Conservation (phyloP, 306 rosid species). For the Ochetophila trinervis region DNA sequence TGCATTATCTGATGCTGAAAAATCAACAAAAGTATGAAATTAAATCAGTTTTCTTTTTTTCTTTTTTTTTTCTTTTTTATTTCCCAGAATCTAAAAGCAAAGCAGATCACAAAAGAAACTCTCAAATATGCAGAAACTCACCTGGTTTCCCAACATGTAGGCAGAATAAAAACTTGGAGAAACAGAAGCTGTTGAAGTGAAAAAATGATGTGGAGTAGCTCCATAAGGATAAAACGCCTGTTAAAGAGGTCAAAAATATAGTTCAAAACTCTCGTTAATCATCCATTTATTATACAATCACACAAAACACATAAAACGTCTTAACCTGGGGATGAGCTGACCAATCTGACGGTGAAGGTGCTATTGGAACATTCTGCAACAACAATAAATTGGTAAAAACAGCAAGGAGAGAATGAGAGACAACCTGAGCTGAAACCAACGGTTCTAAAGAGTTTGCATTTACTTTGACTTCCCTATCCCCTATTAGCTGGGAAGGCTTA, state of each 20-base stretch:
- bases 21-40: slow-evolving; percentile 15
- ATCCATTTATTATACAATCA: background rate
- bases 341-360: slow-evolving; percentile 23
- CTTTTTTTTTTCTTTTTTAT: too few species aligned
- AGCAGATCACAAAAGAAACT: slow-evolving; percentile 6
- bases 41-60: background rate
- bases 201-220: slow-evolving; percentile 20
- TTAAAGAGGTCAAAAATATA: slow-evolving; percentile 1
- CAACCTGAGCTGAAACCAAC: slow-evolving; percentile 20
- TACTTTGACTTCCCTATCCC: slow-evolving; percentile 36
- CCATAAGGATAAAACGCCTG: slow-evolving; percentile 27
- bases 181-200: slow-evolving; percentile 19
- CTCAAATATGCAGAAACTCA: slow-evolving; percentile 21
- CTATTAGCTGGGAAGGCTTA: slow-evolving; percentile 22
- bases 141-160: slow-evolving; percentile 34
- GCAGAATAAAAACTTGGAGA: slow-evolving; percentile 24
- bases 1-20: slow-evolving; percentile 18
- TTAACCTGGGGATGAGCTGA: slow-evolving; percentile 33
- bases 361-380: slow-evolving; percentile 22
- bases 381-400: background rate
- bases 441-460: slow-evolving; percentile 16
- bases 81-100: slow-evolving; percentile 18
- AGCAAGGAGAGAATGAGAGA: slow-evolving; percentile 2
- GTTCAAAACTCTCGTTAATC: background rate
- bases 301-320: slow-evolving; percentile 1